phyloP scores from a whole-genome alignment of 257 asterid species.

The Voacanga thouarsii region DNA sequence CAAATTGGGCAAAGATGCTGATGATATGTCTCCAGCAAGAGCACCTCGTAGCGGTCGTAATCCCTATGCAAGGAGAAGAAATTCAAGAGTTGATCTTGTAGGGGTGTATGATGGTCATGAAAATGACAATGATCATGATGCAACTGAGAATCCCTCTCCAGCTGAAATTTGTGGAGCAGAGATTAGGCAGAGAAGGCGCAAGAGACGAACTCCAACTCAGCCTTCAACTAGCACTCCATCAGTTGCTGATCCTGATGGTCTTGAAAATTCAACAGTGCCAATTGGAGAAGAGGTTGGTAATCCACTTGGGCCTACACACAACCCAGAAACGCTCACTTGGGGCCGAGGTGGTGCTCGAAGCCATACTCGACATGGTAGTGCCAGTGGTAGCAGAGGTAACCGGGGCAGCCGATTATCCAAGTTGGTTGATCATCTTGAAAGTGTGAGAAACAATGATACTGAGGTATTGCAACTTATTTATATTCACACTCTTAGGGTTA shows the following conservation, averaged over 20 bases:
- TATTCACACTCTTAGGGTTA: neutral
- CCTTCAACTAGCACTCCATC: constrained; percentile 18
- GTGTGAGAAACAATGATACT: constrained; percentile 4
- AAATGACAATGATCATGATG: constrained; percentile 29
- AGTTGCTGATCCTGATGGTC: constrained; percentile 20
- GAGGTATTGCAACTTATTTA: constrained; percentile 24
- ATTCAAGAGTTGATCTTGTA: constrained; percentile 19
- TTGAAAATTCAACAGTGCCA: constrained; percentile 20
- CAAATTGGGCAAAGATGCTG: constrained; percentile 24
- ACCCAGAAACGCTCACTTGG: constrained; percentile 33
- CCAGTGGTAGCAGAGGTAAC: constrained; percentile 23
- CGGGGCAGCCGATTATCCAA: constrained; percentile 25
- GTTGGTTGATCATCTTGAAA: constrained; percentile 29
- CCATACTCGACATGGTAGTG: constrained; percentile 34
- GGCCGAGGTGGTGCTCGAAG: constrained; percentile 43
- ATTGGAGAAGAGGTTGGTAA: constrained; percentile 17
- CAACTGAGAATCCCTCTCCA: constrained; percentile 22
- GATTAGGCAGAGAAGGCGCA: constrained; percentile 24
- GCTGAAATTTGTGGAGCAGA: constrained; percentile 29
- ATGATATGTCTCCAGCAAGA: constrained; percentile 15
- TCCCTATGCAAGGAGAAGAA: constrained; percentile 34
- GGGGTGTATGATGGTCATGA: constrained; percentile 22
- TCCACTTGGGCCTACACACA: constrained; percentile 17
- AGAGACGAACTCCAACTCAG: constrained; percentile 21
- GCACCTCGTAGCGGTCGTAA: constrained; percentile 17